Conservation (phyloP, 768 basidiomycete genomes). For the Glaciozyma antarctica region DNA sequence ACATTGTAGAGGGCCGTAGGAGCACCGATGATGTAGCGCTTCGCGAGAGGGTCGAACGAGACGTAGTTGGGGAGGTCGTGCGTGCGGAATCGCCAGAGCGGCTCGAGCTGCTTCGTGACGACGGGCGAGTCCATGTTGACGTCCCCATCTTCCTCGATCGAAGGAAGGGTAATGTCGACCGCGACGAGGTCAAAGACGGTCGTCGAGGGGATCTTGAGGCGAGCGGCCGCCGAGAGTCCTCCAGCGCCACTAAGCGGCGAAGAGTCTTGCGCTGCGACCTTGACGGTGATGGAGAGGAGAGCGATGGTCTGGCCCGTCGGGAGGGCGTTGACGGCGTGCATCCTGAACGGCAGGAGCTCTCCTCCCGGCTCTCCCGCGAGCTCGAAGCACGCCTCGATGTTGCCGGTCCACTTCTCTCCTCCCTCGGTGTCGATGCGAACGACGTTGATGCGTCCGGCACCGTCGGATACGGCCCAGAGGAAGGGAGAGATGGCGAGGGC, state of each 20-base stretch:
- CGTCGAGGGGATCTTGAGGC: conserved; percentile 11
- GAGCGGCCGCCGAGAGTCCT: neutral
- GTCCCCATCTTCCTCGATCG: neutral
- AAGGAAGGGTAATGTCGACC: neutral
- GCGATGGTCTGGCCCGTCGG: neutral
- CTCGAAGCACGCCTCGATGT: neutral
- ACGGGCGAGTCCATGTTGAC: neutral
- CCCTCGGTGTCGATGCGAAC: conserved; percentile 1
- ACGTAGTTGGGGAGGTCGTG: conserved; percentile 16
- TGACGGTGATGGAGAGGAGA: conserved; percentile 8
- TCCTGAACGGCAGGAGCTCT: conserved; percentile 7
- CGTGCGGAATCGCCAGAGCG: conserved; percentile 2
- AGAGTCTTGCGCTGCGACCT: neutral
- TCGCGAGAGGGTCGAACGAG: neutral
- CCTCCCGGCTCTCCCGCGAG: neutral
- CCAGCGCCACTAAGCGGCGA: neutral
- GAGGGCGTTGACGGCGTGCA: conserved; percentile 5
- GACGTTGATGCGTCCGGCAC: conserved; percentile 13
- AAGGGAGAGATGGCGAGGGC: conserved; percentile 4
- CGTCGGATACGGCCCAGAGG: conserved; percentile 21
- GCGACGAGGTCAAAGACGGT: conserved; percentile 18
- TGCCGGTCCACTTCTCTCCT: neutral
- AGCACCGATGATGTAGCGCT: conserved; percentile 4
- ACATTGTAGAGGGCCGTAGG: neutral
- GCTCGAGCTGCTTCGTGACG: neutral